phyloP scores from a whole-genome alignment of 371 early-diverging fungal genomes.

The Dichotomocladium elegans region DNA sequence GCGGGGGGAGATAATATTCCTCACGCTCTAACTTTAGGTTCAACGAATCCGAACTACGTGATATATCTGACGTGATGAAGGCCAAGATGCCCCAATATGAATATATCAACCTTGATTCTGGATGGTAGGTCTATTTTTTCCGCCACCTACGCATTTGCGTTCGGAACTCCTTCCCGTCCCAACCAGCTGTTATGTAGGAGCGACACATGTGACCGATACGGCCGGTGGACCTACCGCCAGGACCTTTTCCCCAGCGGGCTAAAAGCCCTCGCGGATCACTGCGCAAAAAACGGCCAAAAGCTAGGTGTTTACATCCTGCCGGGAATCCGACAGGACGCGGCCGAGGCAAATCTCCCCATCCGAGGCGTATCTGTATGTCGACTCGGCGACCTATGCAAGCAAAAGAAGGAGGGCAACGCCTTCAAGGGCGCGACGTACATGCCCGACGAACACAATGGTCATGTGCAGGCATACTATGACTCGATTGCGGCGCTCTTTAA shows the following conservation, averaged over 20 bases:
- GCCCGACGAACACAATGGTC: constrained; percentile 32
- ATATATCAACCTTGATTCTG: constrained; percentile 45
- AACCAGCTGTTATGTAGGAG: constrained; percentile 26
- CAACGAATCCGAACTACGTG: constrained; percentile 24
- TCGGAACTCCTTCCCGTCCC: too few relatives aligned
- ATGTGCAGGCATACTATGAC: constrained; percentile 30
- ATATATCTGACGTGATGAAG: constrained; percentile 35
- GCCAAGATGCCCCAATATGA: constrained; percentile 35
- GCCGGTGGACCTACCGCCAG: constrained; percentile 33
- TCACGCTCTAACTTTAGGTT: constrained; percentile 27
- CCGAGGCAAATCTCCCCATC: constrained; percentile 13
- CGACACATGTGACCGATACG: constrained; percentile 33
- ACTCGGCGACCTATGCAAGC: constrained; percentile 19
- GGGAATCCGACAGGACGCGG: constrained; percentile 38
- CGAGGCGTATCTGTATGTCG: constrained; percentile 13
- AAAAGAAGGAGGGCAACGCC: constrained; percentile 34
- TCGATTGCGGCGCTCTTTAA: constrained; percentile 34
- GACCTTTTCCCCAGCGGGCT: constrained; percentile 39
- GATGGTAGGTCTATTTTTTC: constrained; percentile 30
- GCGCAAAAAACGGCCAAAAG: constrained; percentile 34
- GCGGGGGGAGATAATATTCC: too few relatives aligned
- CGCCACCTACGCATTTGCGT: too few relatives aligned
- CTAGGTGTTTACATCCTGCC: constrained; percentile 41
- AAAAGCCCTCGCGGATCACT: constrained; percentile 19
- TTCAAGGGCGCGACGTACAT: constrained; percentile 35